Base-by-base conservation (phyloP, 805 yeast genomes). In the Ogataea pignaliae region DNA sequence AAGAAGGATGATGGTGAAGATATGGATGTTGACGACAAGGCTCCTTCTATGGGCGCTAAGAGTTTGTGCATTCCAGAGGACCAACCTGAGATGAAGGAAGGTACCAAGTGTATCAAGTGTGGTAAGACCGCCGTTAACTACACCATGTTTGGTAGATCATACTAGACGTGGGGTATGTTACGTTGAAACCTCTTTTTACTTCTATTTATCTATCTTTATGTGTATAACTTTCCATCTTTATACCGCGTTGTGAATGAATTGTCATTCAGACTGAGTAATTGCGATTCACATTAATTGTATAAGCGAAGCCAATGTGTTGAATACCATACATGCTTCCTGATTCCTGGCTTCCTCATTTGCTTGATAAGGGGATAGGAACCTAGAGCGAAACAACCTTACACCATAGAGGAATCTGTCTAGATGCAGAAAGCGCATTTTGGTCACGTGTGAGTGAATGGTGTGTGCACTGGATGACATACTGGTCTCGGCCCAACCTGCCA, bases 31-130 rank as follows among this genome's bases (percentile, higher is more conserved):
- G 99, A 93, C 64, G 98, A 93, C 62, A 85, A 87, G 67, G 88
- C 99, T 18, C 99, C 99, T 64, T 82, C 95, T 41, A 93, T 93
- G 99, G 99, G 99, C 63, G 99, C 99, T 54, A 93, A 93, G 75
- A 85, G 96, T 16, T 76, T 93, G 68, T 93, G 99, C 79, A 90
- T 90, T 66, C 99, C 99, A 53, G 83, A 82, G 62, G 85, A 87
- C 34, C 98, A 91, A 73, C 97, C 96, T 47, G 79, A 71, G 59
- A 77, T 91, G 67, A 79, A 79, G 65, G 71, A 66, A 53, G 91
- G 84, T 56, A 87, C 88, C 53, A 84, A 82, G 67, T 95, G 99
- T 81, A 83, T 88, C 52, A 85, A 73, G 60, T 93, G 98, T 78
- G 86, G 76, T 51, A 72, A 69, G 56, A 68, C 70, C 36, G 99